phyloP scores from a whole-genome alignment of 2,329 filamentous ascomycete species.

The Dactylellina haptotyla region DNA sequence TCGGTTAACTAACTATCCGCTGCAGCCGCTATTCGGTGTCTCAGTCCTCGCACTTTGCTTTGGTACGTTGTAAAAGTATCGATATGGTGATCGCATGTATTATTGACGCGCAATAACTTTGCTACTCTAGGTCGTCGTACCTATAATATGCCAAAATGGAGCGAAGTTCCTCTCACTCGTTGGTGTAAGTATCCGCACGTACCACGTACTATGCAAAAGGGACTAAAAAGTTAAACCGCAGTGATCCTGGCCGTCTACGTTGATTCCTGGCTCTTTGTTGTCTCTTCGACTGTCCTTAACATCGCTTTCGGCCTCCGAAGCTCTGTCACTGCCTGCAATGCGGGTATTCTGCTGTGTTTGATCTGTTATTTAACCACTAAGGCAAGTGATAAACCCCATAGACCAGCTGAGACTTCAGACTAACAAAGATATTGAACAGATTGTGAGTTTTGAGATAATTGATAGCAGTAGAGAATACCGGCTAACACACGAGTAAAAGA shows the following conservation, averaged over 20 bases:
- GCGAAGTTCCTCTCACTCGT: constrained; percentile 46
- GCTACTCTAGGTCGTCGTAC: constrained; percentile 38
- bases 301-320: constrained; percentile 69
- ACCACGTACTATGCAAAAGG: background rate
- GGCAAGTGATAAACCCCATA: constrained; percentile 60
- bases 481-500: constrained; percentile 61
- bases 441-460: constrained; percentile 57
- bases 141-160: constrained; percentile 34
- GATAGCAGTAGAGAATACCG: background rate
- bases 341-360: constrained; percentile 71
- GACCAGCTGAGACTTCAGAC: background rate
- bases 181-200: constrained; percentile 35
- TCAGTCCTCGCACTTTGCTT: constrained; percentile 49
- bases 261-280: constrained; percentile 71
- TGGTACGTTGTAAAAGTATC: constrained; percentile 47
- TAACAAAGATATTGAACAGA: constrained; percentile 57
- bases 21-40: constrained; percentile 44
- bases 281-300: constrained; percentile 69
- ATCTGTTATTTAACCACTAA: constrained; percentile 73
- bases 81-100: background rate
- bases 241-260: constrained; percentile 71
- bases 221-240: constrained; percentile 57
- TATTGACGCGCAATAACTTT: background rate
- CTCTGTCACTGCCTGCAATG: constrained; percentile 66
- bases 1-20: background rate